Percentiles rank a stretch among this genome's conserved stretches.
phyloP scores from a whole-genome alignment of 371 early-diverging fungal genomes.

The Circinella umbellata region DNA sequence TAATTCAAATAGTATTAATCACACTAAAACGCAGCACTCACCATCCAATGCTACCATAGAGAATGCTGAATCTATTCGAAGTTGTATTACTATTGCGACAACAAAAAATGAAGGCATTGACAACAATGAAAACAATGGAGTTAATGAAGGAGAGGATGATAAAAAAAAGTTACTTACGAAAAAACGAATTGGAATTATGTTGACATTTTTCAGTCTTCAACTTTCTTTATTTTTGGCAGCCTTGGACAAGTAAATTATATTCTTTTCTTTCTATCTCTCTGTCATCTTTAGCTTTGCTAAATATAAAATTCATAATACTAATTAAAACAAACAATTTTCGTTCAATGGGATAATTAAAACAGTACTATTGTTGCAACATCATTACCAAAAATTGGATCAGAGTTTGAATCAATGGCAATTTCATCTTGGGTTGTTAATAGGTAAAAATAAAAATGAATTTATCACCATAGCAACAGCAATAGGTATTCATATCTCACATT shows the following conservation, averaged over 20 bases:
- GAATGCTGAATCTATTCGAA: no score
- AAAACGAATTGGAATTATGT: conserved; percentile 11
- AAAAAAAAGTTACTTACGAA: neutral
- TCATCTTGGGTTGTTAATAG: conserved; percentile 70
- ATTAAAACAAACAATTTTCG: no score
- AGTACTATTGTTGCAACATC: conserved; percentile 81
- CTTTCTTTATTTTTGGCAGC: conserved; percentile 77
- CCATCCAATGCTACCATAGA: no score
- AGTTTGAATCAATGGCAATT: conserved; percentile 67
- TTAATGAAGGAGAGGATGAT: neutral
- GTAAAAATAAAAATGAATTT: conserved; percentile 11
- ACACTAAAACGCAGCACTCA: no score
- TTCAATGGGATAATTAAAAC: no score
- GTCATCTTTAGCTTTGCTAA: no score
- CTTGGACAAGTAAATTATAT: conserved; percentile 59
- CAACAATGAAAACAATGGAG: neutral
- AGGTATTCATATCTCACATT: conserved; percentile 23
- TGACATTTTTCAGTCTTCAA: conserved; percentile 56
- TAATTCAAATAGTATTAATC: no score
- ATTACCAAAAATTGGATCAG: conserved; percentile 70
- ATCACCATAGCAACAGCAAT: no score
- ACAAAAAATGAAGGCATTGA: neutral
- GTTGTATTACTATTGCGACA: neutral
- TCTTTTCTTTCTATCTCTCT: neutral
- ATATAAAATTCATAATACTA: no score